Base-by-base conservation (phyloP, 139 green algal species). In the Coccomyxa sp. region DNA sequence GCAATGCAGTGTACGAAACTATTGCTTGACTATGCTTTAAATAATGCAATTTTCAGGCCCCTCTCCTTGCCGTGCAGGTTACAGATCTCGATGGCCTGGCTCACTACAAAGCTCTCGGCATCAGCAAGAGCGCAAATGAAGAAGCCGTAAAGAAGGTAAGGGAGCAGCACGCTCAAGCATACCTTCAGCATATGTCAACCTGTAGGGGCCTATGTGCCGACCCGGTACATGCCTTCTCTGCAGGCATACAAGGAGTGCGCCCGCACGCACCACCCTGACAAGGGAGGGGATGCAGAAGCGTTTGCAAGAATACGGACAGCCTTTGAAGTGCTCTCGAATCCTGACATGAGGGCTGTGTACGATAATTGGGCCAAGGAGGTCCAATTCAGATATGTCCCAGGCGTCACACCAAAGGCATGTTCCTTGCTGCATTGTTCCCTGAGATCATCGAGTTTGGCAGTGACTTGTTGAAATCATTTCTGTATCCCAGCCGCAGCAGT, bases 181-280 rank as follows among this genome's bases (percentile, higher is more conserved):
- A n/a, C n/a, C n/a, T n/a, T n/a, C n/a, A n/a, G n/a, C n/a, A n/a
- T n/a, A n/a, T n/a, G n/a, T n/a, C n/a, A n/a, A n/a, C n/a, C n/a
- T n/a, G n/a, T n/a, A n/a, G n/a, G n/a, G n/a, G n/a, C n/a, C n/a
- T n/a, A n/a, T n/a, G n/a, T n/a, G n/a, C n/a, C n/a, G n/a, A n/a
- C n/a, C n/a, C n/a, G n/a, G n/a, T 24, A 29, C 36, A 18, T 24
- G 2, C 14, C 24, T 33, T 24, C 6, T 2, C 10, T 81, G 76
- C 80, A 87, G 74, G 89, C 92, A 12, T 97, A 93, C 81, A 74
- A 89, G 12, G 82, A 68, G 31, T 40, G 90, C 12, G 84, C 88
- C 31, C 89, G 89, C 36, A 75, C 76, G 36, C 83, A 85, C 33
- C 93, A 97, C 50, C 93, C 93, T 6, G 93, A 97, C 84, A 97